Evolutionary conservation across 2,329 filamentous ascomycete species (phyloP).

Genomic region (Diaporthe vaccinii): DNA sequence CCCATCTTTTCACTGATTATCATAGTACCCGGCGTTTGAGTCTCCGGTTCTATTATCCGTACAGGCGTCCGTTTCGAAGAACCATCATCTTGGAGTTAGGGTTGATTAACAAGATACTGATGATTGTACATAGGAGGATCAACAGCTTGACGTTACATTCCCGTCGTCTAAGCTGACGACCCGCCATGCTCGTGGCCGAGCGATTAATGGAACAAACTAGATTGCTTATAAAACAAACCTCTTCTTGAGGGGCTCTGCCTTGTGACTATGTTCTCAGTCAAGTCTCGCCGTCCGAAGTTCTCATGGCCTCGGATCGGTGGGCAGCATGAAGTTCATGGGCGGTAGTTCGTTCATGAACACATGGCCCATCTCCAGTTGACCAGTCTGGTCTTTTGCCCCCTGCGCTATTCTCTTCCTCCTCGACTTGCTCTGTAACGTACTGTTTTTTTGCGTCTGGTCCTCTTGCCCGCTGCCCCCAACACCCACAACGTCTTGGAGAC

Average conservation of each 20-base stretch:
- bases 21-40: conserved; percentile 37
- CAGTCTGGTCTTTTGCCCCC: background rate
- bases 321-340: background rate
- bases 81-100: conserved; percentile 26
- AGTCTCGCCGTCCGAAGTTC: background rate
- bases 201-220: conserved; percentile 31
- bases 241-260: background rate
- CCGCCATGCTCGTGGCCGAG: conserved; percentile 11
- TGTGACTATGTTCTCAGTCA: background rate
- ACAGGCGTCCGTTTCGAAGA: conserved; percentile 8
- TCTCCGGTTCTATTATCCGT: background rate
- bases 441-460: background rate
- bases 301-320: background rate
- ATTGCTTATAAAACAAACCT: conserved; percentile 12
- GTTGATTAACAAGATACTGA: conserved; percentile 39
- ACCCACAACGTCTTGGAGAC: background rate
- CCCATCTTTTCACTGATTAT: conserved; percentile 39
- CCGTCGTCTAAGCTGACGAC: conserved; percentile 20
- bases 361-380: background rate
- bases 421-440: background rate
- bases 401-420: background rate
- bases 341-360: background rate
- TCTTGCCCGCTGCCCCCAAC: background rate
- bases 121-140: conserved; percentile 41
- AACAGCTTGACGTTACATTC: conserved; percentile 12